Base-by-base conservation (phyloP, 208 protist genomes). In the Wallacemonas sp. region DNA sequence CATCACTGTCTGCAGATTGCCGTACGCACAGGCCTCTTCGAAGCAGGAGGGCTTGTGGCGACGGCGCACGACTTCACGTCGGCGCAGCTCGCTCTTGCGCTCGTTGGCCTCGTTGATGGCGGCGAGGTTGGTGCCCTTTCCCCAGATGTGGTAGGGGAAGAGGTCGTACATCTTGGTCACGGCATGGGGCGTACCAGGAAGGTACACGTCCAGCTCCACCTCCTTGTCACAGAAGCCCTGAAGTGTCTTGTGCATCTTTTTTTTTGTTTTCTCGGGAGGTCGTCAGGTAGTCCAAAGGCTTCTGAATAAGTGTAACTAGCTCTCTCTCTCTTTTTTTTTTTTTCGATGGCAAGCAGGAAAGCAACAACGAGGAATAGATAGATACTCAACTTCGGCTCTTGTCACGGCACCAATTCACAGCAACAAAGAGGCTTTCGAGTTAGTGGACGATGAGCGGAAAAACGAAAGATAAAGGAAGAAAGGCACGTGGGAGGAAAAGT, bases 1-100 rank as follows among this genome's bases (percentile, higher is more conserved):
- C 25, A 92, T 74, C n/a, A 74, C 72, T 2, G 74, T 52, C 33
- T 70, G 71, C 49, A 94, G 72, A 64, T 80, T 84, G 20, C 85
- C 84, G 44, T 82, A 86, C 2, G 68, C 79, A 44, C 87, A 91
- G 23, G 87, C 83, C 50, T 89, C 82, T 54, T 84, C 87, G 26
- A 89, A 68, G 64, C 50, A 85, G 1, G 74, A 74, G 1, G 83
- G 87, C 28, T 61, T 52, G 23, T 69, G 61, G 3, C 80, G 82
- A 14, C 80, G 75, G 16, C 77, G 67, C 16, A 76, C 49, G 22
- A 72, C 45, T 22, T 81, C 75, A 3, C 57, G 20, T 52, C 54
- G 57, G 1, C 46, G 39, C 10, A 23, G 2, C 14, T 48, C 36
- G 26, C 31, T 36, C 44, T 32, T 26, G 16, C 33, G 36, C 57